Percentiles rank a stretch among this genome's conserved stretches.
Conservation (phyloP, 768 basidiomycete genomes). For the Daedalea quercina region DNA sequence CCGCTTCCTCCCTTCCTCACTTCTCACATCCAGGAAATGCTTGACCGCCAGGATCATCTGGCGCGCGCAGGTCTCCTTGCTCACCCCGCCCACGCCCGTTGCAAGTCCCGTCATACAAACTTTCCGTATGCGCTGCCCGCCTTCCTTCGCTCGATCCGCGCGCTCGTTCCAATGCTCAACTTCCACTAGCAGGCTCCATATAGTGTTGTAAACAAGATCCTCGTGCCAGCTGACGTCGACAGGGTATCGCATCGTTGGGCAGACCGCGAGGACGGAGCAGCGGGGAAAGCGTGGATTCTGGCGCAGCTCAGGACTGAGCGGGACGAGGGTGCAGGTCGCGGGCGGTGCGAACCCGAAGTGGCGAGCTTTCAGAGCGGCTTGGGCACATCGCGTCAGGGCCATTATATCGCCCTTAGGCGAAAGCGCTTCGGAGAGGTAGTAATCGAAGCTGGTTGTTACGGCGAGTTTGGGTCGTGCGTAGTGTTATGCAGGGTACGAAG, state of each 20-base stretch:
- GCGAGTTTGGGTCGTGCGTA: not conserved
- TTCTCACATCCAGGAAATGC: constrained; percentile 14
- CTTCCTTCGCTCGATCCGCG: not conserved
- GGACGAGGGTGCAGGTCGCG: constrained; percentile 15
- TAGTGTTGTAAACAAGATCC: constrained; percentile 28
- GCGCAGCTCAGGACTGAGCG: constrained; percentile 2
- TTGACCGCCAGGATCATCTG: constrained; percentile 18
- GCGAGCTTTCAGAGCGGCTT: constrained; percentile 11
- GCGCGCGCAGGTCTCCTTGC: constrained; percentile 12
- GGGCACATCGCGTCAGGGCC: constrained; percentile 15
- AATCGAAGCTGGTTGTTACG: constrained; percentile 15
- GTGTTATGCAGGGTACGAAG: not conserved
- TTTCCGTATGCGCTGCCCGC: constrained; percentile 5
- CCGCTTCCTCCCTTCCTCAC: constrained; percentile 2
- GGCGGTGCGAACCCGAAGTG: constrained; percentile 19
- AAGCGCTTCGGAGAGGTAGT: constrained; percentile 13
- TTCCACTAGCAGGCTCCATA: constrained; percentile 25
- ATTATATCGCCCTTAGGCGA: constrained; percentile 9
- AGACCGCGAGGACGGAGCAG: constrained; percentile 21
- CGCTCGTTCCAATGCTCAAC: constrained; percentile 21
- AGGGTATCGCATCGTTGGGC: constrained; percentile 28
- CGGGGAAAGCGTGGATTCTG: constrained; percentile 5
- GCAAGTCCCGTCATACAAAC: constrained; percentile 16
- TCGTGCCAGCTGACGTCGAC: constrained; percentile 22
- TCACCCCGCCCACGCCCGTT: constrained; percentile 12